These are phyloP conservation scores for Aechmea fasciata DNA, from an alignment of 176 grass and related monocot genomes.

Conservation along the genomic window DNA sequence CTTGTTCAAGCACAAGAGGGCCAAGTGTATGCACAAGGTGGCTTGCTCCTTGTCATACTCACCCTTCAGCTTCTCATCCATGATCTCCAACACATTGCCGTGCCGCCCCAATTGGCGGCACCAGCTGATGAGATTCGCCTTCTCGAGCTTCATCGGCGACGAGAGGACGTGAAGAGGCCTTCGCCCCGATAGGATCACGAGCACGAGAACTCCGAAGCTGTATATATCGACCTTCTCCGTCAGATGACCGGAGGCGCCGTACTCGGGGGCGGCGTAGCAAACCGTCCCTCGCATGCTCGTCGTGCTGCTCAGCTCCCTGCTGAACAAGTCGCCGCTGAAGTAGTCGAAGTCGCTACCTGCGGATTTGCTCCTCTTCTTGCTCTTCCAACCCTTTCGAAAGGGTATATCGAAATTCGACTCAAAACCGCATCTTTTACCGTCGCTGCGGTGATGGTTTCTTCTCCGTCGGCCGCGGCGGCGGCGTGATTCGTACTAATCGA, in stretches of 20 bases:
- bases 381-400: slow-evolving; percentile 35
- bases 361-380: slow-evolving; percentile 40
- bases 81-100: slow-evolving; percentile 65
- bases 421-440: neutral
- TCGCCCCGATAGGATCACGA: slow-evolving; percentile 69
- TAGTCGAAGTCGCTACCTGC: slow-evolving; percentile 39
- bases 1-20: slow-evolving; percentile 74
- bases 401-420: slow-evolving; percentile 14
- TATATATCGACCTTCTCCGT: slow-evolving; percentile 43
- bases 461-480: neutral
- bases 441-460: neutral
- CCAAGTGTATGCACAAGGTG: slow-evolving; percentile 54
- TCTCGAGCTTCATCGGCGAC: slow-evolving; percentile 90
- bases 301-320: slow-evolving; percentile 58
- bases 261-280: slow-evolving; percentile 66
- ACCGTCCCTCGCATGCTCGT: slow-evolving; percentile 82
- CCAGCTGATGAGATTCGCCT: slow-evolving; percentile 87
- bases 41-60: slow-evolving; percentile 57
- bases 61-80: slow-evolving; percentile 59
- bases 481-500: slow-evolving; percentile 21
- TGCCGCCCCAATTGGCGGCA: slow-evolving; percentile 62
- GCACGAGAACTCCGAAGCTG: slow-evolving; percentile 49
- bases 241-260: slow-evolving; percentile 17
- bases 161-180: slow-evolving; percentile 79
- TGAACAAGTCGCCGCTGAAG: slow-evolving; percentile 55